Conservation (phyloP, 305 asterid genomes). For the Nicotiana rustica region DNA sequence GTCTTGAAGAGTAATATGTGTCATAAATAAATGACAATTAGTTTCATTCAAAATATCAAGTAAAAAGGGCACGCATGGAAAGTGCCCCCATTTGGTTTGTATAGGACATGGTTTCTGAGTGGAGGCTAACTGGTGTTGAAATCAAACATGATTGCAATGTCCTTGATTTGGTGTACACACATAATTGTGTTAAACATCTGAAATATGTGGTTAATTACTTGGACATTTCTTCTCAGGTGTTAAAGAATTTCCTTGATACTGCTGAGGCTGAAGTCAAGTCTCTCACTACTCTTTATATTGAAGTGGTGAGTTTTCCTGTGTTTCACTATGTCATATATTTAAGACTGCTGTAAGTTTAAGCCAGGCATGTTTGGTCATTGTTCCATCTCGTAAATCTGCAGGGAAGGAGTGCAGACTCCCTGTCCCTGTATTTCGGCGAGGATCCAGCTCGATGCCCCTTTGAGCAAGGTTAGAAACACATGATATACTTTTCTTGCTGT, state of each 20-base stretch:
- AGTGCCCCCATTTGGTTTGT: not conserved
- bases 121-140: not conserved
- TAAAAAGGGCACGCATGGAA: not conserved
- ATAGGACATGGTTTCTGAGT: not conserved
- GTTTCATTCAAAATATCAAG: not conserved
- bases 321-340: not conserved
- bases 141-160: conserved; percentile 13
- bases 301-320: conserved; percentile 74
- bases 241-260: conserved; percentile 81
- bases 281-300: conserved; percentile 84
- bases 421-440: conserved; percentile 94
- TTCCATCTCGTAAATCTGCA: conserved; percentile 41
- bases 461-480: conserved; percentile 77
- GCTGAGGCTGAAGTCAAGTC: conserved; percentile 98
- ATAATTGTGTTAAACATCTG: conserved; percentile 23
- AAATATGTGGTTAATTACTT: conserved; percentile 36
- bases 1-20: not conserved
- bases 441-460: conserved; percentile 99
- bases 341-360: not conserved
- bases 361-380: not conserved
- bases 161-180: not conserved
- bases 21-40: not conserved
- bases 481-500: conserved; percentile 15
- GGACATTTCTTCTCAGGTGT: conserved; percentile 59
- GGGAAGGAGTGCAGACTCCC: conserved; percentile 98